Conservation (phyloP, 2,329 filamentous ascomycete species). For the Mycosphaerella sp. region DNA sequence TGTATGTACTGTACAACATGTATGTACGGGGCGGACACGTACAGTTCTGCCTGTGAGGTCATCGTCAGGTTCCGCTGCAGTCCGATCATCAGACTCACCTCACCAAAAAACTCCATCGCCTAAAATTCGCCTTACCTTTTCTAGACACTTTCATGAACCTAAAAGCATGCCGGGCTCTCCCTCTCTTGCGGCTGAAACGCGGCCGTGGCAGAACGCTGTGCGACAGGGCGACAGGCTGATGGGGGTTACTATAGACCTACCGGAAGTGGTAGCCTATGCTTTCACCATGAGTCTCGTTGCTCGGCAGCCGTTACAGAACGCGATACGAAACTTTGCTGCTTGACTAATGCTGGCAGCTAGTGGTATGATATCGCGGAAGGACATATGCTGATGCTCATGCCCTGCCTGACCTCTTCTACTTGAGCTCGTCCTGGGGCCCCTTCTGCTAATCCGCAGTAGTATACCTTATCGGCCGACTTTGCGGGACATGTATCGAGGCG, state of each 20-base stretch:
- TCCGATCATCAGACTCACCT: too few relatives aligned
- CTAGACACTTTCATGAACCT: not conserved
- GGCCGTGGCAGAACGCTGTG: not conserved
- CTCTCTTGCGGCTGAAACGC: not conserved
- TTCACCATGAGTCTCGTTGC: constrained; percentile 4
- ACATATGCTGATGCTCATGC: not conserved
- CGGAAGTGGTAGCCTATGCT: not conserved
- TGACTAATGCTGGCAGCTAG: constrained; percentile 2
- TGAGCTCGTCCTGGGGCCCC: not conserved
- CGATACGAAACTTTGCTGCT: constrained; percentile 8
- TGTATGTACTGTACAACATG: too few relatives aligned
- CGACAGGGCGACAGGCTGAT: not conserved
- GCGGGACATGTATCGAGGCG: constrained; percentile 1
- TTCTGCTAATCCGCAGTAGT: not conserved
- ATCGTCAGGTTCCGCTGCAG: too few relatives aligned
- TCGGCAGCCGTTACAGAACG: constrained; percentile 5
- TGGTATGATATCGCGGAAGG: constrained; percentile 4
- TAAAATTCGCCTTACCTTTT: too few relatives aligned
- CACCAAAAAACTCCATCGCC: too few relatives aligned
- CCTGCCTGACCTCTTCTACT: not conserved
- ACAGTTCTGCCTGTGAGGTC: too few relatives aligned
- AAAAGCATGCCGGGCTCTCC: not conserved
- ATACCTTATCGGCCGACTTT: not conserved
- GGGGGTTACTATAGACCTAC: not conserved
- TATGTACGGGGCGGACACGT: too few relatives aligned